Evolutionary conservation across 177 flowering plant species (phyloP).

Genomic region (Tripterygium wilfordii): DNA sequence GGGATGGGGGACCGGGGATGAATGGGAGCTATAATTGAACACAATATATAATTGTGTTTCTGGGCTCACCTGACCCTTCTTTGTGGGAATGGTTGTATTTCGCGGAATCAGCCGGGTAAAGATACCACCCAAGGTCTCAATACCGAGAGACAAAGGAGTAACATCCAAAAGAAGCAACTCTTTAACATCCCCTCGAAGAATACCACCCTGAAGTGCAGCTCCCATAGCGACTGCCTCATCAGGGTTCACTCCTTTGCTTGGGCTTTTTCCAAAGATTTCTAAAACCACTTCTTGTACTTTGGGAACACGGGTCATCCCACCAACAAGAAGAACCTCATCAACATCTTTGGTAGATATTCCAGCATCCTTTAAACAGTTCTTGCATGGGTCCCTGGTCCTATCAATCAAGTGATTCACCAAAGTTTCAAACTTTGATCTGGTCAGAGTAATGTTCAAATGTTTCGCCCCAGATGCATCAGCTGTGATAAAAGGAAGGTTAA

Average conservation of each 20-base stretch:
- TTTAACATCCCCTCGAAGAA: slow-evolving; percentile 82
- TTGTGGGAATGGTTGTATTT: slow-evolving; percentile 83
- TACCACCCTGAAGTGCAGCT: slow-evolving; percentile 87
- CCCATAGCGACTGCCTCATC: slow-evolving; percentile 93
- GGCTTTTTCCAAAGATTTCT: slow-evolving; percentile 70
- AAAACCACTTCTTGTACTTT: slow-evolving; percentile 68
- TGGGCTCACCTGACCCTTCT: slow-evolving; percentile 69
- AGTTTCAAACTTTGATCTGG: slow-evolving; percentile 71
- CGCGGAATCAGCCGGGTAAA: slow-evolving; percentile 70
- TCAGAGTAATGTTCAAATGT: slow-evolving; percentile 67
- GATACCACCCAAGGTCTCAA: slow-evolving; percentile 80
- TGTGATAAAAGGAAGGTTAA: slow-evolving; percentile 78
- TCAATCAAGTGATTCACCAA: slow-evolving; percentile 64
- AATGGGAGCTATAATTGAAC: too few relatives aligned
- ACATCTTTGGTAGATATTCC: slow-evolving; percentile 52
- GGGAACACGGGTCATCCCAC: slow-evolving; percentile 85
- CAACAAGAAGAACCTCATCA: slow-evolving; percentile 83
- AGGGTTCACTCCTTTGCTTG: slow-evolving; percentile 86
- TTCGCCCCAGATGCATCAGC: slow-evolving; percentile 85
- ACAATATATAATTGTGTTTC: too few relatives aligned
- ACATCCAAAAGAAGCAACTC: slow-evolving; percentile 83
- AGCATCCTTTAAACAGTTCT: slow-evolving; percentile 76
- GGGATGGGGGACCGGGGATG: too few relatives aligned
- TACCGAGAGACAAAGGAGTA: slow-evolving; percentile 82
- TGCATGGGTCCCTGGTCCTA: slow-evolving; percentile 61